Percentiles rank a stretch among this genome's conserved stretches.
Conservation (phyloP, 345 rosid species). For the Atalantia buxifolia region DNA sequence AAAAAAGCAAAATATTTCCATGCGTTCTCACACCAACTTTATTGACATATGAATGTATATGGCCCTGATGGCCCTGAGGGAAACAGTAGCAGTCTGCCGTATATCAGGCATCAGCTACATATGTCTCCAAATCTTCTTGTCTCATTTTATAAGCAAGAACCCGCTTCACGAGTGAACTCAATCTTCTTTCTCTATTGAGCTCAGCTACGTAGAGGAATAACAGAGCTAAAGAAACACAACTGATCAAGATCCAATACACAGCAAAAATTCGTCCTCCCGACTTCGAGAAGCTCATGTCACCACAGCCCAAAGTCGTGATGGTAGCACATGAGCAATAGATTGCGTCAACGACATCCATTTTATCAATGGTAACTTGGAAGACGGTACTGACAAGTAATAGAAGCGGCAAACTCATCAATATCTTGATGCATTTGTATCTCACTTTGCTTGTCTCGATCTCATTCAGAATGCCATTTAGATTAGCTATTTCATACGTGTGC, state of each 20-base stretch:
- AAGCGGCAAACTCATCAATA: slow-evolving; percentile 23
- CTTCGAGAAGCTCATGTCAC: not conserved
- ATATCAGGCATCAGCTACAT: slow-evolving; percentile 34
- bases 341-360: not conserved
- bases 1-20: too few species aligned
- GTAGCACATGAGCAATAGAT: not conserved
- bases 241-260: not conserved
- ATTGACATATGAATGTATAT: too few species aligned
- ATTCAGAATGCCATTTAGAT: slow-evolving; percentile 41
- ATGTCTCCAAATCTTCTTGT: too few species aligned
- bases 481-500: slow-evolving; percentile 34
- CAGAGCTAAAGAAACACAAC: too few species aligned
- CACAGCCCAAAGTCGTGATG: not conserved
- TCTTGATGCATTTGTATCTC: not conserved
- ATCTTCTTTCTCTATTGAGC: slow-evolving; percentile 12
- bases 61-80: rapidly evolving
- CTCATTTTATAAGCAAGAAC: too few species aligned
- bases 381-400: not conserved
- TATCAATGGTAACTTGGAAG: not conserved
- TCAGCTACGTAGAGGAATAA: too few species aligned
- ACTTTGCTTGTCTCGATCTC: slow-evolving; percentile 38
- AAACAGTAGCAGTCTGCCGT: too few species aligned
- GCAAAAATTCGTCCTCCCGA: not conserved
- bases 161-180: too few species aligned
- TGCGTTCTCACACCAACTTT: too few species aligned